Base-by-base conservation (phyloP, 805 yeast genomes). In the Yarrowia sp. region DNA sequence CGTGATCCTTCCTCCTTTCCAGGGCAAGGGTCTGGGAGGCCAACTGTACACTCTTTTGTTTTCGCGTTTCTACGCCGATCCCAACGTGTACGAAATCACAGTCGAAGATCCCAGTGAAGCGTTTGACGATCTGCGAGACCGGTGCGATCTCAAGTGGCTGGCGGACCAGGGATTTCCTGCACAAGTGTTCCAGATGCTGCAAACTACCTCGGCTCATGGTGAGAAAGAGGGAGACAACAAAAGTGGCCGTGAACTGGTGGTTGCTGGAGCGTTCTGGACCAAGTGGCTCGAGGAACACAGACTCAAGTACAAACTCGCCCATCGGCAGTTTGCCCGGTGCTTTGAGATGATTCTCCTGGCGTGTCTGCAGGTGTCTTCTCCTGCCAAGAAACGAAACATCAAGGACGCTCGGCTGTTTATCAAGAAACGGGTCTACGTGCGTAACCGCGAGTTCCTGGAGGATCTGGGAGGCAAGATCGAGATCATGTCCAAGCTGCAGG, bases 81-180 rank as follows among this genome's bases (percentile, higher is more conserved):
- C 75, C 0, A 69, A 74, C 1, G 85, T 92, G 30, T 77, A 79
- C 40, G 96, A 93, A 72, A 83, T 95, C 46, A 91, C 94, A 0
- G 92, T 95, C 4, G 98, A 95, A 76, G 99, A 95, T 76, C 98
- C 98, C 2, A 90, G 89, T 74, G 97, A 92, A 75, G 86, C 86
- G 42, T 94, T 95, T 78, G 99, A 95, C 74, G 96, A 91, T 74
- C 80, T 95, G 71, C 83, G 99, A 69, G 98, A 95, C 75, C 80
- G 94, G 39, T 84, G 87, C 70, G 98, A 95, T 74, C 80, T 92
- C 71, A 77, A 79, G 68, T 79, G 87, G 72, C 75, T 88, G 39
- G 76, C 77, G 43, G 73, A 76, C 68, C 55, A 42, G 43, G 66
- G 66, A 1, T 61, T 61, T 38, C 19, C 46, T 3, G 13, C 55